phyloP scores from a whole-genome alignment of 1,139 yeast genomes.

The Pichia sp. region DNA sequence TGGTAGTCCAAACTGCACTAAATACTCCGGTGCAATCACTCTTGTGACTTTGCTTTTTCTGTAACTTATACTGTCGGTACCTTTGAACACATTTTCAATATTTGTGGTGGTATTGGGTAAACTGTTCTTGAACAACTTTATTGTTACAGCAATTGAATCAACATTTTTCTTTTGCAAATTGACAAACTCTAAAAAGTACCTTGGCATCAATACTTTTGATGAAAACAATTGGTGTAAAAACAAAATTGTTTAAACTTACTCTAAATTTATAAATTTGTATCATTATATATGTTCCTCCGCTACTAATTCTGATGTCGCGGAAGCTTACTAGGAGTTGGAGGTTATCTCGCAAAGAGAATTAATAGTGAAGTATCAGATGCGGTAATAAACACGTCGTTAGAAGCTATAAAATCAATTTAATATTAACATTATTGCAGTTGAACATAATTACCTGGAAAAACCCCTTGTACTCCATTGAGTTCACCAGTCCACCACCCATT shows the following conservation, averaged over 20 bases:
- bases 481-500: conserved; percentile 99
- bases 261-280: too few species aligned
- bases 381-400: too few species aligned
- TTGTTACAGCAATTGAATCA: conserved; percentile 3
- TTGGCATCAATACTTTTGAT: too few species aligned
- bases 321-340: too few species aligned
- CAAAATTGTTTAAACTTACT: too few species aligned
- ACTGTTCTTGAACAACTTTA: conserved; percentile 8
- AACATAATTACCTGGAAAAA: conserved; percentile 94
- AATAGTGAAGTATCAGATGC: too few species aligned
- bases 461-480: conserved; percentile 78
- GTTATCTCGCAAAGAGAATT: too few species aligned
- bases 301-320: too few species aligned
- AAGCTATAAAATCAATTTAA: too few species aligned
- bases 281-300: too few species aligned
- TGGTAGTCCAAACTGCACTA: conserved; percentile 13
- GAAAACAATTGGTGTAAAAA: too few species aligned
- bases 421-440: conserved; percentile 36
- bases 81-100: conserved; percentile 2
- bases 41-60: conserved; percentile 9
- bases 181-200: conserved; percentile 12
- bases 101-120: conserved; percentile 7
- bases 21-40: conserved; percentile 12
- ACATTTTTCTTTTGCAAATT: not conserved
- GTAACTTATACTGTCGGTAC: conserved; percentile 1